These are phyloP conservation scores for Falciphora oryzae DNA, from an alignment of 2,329 filamentous ascomycete genomes.

Conservation along the genomic window DNA sequence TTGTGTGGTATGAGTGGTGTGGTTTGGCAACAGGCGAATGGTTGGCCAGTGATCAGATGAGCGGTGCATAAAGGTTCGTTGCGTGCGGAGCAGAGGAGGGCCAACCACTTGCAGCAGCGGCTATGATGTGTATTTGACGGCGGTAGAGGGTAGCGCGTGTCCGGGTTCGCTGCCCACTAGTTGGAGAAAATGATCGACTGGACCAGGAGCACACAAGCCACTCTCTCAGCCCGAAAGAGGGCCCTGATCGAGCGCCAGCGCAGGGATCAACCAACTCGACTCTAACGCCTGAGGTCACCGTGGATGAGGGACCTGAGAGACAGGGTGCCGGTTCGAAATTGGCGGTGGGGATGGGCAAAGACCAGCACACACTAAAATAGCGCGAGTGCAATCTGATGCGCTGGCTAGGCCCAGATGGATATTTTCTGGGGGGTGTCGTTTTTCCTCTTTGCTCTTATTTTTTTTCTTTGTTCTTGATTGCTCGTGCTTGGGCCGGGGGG, in stretches of 20 bases:
- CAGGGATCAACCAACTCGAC: constrained; percentile 15
- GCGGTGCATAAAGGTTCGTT: constrained; percentile 9
- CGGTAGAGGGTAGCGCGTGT: constrained; percentile 26
- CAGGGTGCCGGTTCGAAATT: constrained; percentile 7
- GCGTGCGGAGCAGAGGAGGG: background rate
- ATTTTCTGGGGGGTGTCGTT: background rate
- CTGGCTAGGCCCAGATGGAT: constrained; percentile 5
- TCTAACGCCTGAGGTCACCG: background rate
- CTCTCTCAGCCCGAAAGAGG: constrained; percentile 9
- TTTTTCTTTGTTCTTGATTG: background rate
- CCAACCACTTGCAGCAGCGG: constrained; percentile 18
- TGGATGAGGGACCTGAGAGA: constrained; percentile 1
- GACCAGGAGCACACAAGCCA: constrained; percentile 15
- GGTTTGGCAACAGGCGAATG: background rate
- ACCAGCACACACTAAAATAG: constrained; percentile 10
- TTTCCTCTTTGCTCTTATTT: background rate
- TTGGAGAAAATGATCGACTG: constrained; percentile 15
- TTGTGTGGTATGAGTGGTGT: constrained; percentile 2
- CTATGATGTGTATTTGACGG: constrained; percentile 32
- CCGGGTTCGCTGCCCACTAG: constrained; percentile 16
- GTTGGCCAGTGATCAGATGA: background rate
- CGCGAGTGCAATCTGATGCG: constrained; percentile 9
- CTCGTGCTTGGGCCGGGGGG: background rate
- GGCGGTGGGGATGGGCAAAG: constrained; percentile 10
- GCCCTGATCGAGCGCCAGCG: constrained; percentile 12